Percentiles rank a stretch among this genome's conserved stretches.
These are phyloP conservation scores for Fusarium sp. DNA, from an alignment of 2,329 filamentous ascomycete genomes.

Conservation along the genomic window DNA sequence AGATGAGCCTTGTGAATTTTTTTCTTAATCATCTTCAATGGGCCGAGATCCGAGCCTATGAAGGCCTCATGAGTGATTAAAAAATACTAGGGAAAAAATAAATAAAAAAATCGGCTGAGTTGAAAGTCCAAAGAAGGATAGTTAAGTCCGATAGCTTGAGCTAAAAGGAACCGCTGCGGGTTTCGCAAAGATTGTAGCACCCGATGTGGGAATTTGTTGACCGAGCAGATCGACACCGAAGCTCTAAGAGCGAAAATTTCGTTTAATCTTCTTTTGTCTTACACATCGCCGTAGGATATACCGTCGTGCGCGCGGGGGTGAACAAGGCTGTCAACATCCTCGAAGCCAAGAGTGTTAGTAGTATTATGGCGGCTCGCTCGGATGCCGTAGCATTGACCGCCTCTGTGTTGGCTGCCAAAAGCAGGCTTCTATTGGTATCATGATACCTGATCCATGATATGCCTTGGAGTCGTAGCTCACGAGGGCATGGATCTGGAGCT, in stretches of 20 bases:
- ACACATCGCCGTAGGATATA: not conserved
- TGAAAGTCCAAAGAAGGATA: constrained; percentile 19
- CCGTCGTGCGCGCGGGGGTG: not conserved
- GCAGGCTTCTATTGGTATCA: constrained; percentile 29
- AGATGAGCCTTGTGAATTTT: constrained; percentile 3
- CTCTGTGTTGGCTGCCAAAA: constrained; percentile 19
- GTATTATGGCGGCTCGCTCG: constrained; percentile 34
- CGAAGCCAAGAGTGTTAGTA: not conserved
- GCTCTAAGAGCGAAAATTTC: constrained; percentile 27
- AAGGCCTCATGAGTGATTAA: constrained; percentile 25
- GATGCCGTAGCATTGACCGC: constrained; percentile 33
- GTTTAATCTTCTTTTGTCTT: constrained; percentile 19
- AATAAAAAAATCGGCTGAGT: constrained; percentile 9
- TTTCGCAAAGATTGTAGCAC: constrained; percentile 23
- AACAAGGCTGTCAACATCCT: not conserved
- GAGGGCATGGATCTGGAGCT: constrained; percentile 40
- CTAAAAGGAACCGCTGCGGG: constrained; percentile 34
- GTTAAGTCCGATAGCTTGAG: constrained; percentile 3
- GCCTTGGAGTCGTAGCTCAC: constrained; percentile 42
- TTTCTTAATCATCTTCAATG: not conserved
- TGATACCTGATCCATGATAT: constrained; percentile 37
- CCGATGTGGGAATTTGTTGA: constrained; percentile 27
- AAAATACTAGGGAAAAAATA: not conserved
- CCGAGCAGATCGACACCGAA: constrained; percentile 9
- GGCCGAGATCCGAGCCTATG: constrained; percentile 1